phyloP scores from a whole-genome alignment of 1,284 basidiomycete species.

The Ceratobasidium sp. region DNA sequence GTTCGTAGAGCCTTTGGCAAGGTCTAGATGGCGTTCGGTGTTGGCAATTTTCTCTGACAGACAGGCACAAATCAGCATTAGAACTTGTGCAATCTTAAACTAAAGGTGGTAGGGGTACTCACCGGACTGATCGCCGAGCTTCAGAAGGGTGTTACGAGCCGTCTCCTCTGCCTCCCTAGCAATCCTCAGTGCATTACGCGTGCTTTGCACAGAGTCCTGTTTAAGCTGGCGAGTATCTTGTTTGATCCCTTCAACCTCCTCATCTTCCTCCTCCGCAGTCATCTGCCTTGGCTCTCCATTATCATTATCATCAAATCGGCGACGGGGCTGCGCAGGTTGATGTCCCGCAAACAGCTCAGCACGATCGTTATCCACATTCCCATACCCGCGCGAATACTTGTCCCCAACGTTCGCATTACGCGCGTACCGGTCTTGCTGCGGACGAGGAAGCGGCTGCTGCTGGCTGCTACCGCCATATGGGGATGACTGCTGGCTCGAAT shows the following conservation, averaged over 20 bases:
- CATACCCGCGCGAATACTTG: slow-evolving; percentile 66
- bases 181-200: slow-evolving; percentile 91
- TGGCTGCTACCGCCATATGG: no score
- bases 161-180: slow-evolving; percentile 97
- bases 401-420: slow-evolving; percentile 61
- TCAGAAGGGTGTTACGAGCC: slow-evolving; percentile 84
- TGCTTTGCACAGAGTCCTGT: slow-evolving; percentile 91
- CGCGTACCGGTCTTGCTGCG: slow-evolving; percentile 41
- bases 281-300: slow-evolving; percentile 59
- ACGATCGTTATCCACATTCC: slow-evolving; percentile 70
- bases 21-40: slow-evolving; percentile 95
- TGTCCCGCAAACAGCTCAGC: slow-evolving; percentile 80
- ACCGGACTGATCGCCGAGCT: slow-evolving; percentile 97
- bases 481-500: slow-evolving; percentile 46
- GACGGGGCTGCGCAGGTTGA: slow-evolving; percentile 56
- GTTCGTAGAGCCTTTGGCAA: slow-evolving; percentile 88
- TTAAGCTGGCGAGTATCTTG: slow-evolving; percentile 90
- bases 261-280: slow-evolving; percentile 83
- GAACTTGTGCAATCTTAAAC: no score
- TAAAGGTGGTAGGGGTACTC: slow-evolving; percentile 49
- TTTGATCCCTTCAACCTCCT: slow-evolving; percentile 97
- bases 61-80: neutral
- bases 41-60: slow-evolving; percentile 87
- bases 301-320: slow-evolving; percentile 69
- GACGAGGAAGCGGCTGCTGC: slow-evolving; percentile 11